Conservation (phyloP, 1,284 basidiomycete species). For the Xerocomus amazonicus region DNA sequence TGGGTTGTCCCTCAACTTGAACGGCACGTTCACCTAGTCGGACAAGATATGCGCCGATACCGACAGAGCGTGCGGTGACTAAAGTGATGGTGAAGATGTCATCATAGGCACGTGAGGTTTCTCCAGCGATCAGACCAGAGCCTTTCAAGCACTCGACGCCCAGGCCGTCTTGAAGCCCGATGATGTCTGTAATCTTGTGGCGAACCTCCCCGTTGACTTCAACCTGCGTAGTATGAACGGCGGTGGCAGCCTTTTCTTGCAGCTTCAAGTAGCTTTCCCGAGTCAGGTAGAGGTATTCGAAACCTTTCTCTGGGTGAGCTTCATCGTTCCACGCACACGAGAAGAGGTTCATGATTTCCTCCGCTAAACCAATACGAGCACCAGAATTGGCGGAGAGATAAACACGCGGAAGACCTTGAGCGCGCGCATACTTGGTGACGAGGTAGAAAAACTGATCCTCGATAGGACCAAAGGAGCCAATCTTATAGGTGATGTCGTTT, state of each 20-base stretch:
- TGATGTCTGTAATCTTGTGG: constrained; percentile 95
- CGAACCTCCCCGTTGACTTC: constrained; percentile 84
- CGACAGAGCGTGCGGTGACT: constrained; percentile 97
- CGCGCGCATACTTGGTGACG: constrained; percentile 90
- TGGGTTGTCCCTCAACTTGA: constrained; percentile 98
- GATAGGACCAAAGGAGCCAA: constrained; percentile 94
- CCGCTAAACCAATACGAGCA: constrained; percentile 93
- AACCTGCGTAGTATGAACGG: constrained; percentile 82
- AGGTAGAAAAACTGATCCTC: constrained; percentile 98
- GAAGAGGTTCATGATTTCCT: constrained; percentile 88
- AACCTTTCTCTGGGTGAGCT: constrained; percentile 86
- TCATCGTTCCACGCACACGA: constrained; percentile 89
- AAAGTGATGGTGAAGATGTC: constrained; percentile 99
- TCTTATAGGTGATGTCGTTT: constrained; percentile 99
- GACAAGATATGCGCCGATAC: constrained; percentile 98
- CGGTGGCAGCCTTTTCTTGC: constrained; percentile 74
- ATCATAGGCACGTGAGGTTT: constrained; percentile 97
- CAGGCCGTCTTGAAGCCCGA: constrained; percentile 95
- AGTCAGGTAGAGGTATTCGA: constrained; percentile 95
- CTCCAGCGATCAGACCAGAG: constrained; percentile 97
- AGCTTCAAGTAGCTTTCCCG: constrained; percentile 82
- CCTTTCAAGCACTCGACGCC: constrained; percentile 97
- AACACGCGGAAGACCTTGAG: constrained; percentile 86
- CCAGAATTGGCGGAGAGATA: constrained; percentile 99
- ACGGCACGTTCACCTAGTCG: constrained; percentile 97